Percentiles rank a stretch among this genome's conserved stretches.
These are phyloP conservation scores for Diaporthe destruens DNA, from an alignment of 2,329 filamentous ascomycete species.

Conservation along the genomic window DNA sequence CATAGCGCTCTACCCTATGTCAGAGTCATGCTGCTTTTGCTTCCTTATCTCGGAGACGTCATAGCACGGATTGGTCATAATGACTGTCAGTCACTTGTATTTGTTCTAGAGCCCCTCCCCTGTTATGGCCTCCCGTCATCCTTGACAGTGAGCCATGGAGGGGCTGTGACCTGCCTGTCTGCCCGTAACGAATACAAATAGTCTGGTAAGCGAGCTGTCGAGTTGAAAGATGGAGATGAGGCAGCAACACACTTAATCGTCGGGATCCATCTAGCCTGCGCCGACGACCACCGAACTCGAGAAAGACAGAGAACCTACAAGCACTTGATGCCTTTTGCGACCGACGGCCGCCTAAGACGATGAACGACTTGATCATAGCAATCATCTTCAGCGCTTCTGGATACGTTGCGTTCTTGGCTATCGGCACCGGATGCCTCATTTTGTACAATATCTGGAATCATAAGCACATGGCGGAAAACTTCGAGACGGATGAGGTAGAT, in stretches of 20 bases:
- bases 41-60: background rate
- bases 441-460: constrained; percentile 40
- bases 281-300: background rate
- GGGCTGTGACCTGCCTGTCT: background rate
- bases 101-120: background rate
- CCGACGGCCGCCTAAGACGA: background rate
- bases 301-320: background rate
- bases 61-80: background rate
- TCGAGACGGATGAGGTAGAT: background rate
- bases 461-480: constrained; percentile 10
- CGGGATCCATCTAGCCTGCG: background rate
- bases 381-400: background rate
- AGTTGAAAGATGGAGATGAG: background rate
- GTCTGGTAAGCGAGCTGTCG: background rate
- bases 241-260: background rate
- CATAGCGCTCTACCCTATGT: no score
- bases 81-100: background rate
- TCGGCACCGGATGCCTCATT: constrained; percentile 21
- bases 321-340: background rate
- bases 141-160: background rate
- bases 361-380: background rate
- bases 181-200: background rate
- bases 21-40: background rate
- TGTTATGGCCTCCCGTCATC: background rate
- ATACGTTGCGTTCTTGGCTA: constrained; percentile 15